Percentiles rank a stretch among this genome's conserved stretches.
These are phyloP conservation scores for Nakazawaea ishiwadae DNA, from an alignment of 805 yeast species.

Conservation along the genomic window DNA sequence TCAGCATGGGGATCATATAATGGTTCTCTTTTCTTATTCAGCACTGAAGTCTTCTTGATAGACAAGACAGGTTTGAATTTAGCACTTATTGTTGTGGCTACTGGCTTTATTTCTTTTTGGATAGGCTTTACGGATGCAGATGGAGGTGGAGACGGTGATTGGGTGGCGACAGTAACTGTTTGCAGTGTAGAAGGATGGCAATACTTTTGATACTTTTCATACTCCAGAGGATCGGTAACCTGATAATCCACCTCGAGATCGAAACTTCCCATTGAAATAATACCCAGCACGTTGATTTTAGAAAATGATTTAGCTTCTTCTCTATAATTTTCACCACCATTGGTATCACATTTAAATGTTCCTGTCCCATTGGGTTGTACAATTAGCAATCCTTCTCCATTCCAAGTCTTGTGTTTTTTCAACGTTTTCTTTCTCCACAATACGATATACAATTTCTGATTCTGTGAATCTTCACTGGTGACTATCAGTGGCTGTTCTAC, in stretches of 20 bases:
- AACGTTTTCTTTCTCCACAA: slow-evolving; percentile 68
- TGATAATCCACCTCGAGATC: slow-evolving; percentile 63
- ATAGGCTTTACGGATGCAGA: neutral
- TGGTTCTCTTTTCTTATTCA: slow-evolving; percentile 23
- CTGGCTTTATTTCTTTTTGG: neutral
- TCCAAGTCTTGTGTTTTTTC: slow-evolving; percentile 91
- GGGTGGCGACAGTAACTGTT: neutral
- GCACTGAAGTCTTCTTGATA: neutral
- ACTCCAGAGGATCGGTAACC: slow-evolving; percentile 22
- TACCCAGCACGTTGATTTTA: slow-evolving; percentile 25
- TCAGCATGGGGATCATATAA: slow-evolving; percentile 31
- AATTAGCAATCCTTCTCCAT: slow-evolving; percentile 73
- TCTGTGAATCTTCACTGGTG: neutral
- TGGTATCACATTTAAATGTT: slow-evolving; percentile 28
- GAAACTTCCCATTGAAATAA: slow-evolving; percentile 47
- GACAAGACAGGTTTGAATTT: slow-evolving; percentile 9
- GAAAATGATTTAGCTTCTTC: slow-evolving; percentile 12
- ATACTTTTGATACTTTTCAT: slow-evolving; percentile 13
- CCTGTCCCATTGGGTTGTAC: slow-evolving; percentile 23
- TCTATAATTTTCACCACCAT: slow-evolving; percentile 21
- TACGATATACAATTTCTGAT: slow-evolving; percentile 26
- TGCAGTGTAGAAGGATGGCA: neutral
- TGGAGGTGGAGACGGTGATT: neutral
- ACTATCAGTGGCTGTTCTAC: neutral
- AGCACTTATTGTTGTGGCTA: slow-evolving; percentile 1